These are phyloP conservation scores for Gastrolobium bilobum DNA, from an alignment of 306 rosid species.

Conservation along the genomic window DNA sequence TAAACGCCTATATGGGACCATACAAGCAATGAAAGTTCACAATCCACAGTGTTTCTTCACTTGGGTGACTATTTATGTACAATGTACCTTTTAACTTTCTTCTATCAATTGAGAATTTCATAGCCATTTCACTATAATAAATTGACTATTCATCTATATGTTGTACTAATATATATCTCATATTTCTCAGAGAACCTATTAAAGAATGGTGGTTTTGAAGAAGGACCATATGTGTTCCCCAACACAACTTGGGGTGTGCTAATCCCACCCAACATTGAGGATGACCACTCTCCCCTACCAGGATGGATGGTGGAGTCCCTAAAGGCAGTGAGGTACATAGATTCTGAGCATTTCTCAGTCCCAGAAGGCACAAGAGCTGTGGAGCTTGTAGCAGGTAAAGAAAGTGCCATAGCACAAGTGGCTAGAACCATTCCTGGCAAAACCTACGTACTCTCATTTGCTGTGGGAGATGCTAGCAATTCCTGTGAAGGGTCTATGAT, in stretches of 20 bases:
- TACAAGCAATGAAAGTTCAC: conserved; percentile 11
- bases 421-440: conserved; percentile 79
- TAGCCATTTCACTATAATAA: neutral
- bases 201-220: conserved; percentile 87
- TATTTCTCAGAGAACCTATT: conserved; percentile 68
- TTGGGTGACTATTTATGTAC: conserved; percentile 25
- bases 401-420: conserved; percentile 93
- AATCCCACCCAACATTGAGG: conserved; percentile 94
- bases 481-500: conserved; percentile 92
- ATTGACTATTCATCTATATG: neutral
- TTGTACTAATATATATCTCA: neutral
- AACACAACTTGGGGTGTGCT: conserved; percentile 91
- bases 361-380: conserved; percentile 84
- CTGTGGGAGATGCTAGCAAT: conserved; percentile 91
- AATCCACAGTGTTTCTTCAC: conserved; percentile 7
- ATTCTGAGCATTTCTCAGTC: conserved; percentile 80
- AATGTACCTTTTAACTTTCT: conserved; percentile 28
- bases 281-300: conserved; percentile 91
- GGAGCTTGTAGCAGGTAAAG: conserved; percentile 92
- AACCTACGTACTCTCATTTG: conserved; percentile 75
- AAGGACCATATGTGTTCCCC: conserved; percentile 84
- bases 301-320: conserved; percentile 99
- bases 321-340: conserved; percentile 95
- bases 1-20: conserved; percentile 30
- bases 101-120: conserved; percentile 11